Conservation (phyloP, 306 rosid species). For the Malus sieversii region DNA sequence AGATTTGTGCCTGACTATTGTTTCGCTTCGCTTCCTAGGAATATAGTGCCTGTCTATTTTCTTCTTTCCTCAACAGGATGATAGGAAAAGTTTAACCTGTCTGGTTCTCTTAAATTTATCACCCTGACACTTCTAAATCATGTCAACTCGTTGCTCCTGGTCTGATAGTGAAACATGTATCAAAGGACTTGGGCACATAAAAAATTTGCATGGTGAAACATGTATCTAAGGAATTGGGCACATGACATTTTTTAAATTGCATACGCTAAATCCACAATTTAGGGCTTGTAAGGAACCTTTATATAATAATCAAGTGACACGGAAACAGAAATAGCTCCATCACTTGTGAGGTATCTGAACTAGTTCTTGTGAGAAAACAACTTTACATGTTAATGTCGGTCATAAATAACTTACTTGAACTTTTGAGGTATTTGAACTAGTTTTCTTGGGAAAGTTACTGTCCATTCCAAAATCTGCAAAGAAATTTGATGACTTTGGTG, state of each 20-base stretch:
- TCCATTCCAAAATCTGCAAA: conserved; percentile 93
- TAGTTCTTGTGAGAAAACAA: background rate
- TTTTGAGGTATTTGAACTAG: conserved; percentile 52
- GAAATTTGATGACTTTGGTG: conserved; percentile 86
- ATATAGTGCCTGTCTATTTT: background rate
- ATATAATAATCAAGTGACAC: background rate
- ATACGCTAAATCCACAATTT: background rate
- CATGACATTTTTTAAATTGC: background rate
- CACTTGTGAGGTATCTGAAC: background rate
- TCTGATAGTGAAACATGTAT: background rate
- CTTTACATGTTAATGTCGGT: too few relatives aligned
- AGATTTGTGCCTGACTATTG: background rate
- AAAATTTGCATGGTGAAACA: background rate
- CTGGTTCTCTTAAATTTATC: background rate
- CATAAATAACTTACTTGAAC: conserved; percentile 47
- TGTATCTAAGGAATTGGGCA: background rate
- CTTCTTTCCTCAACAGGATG: background rate
- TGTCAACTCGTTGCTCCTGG: background rate
- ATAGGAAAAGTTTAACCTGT: background rate
- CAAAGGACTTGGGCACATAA: background rate
- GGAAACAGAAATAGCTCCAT: background rate
- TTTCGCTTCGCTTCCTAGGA: background rate
- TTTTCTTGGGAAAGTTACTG: conserved; percentile 47
- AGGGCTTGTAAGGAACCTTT: background rate
- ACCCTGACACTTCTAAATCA: background rate